Evolutionary conservation across 139 green algal genomes (phyloP).

Genomic region (Closterium sp.): DNA sequence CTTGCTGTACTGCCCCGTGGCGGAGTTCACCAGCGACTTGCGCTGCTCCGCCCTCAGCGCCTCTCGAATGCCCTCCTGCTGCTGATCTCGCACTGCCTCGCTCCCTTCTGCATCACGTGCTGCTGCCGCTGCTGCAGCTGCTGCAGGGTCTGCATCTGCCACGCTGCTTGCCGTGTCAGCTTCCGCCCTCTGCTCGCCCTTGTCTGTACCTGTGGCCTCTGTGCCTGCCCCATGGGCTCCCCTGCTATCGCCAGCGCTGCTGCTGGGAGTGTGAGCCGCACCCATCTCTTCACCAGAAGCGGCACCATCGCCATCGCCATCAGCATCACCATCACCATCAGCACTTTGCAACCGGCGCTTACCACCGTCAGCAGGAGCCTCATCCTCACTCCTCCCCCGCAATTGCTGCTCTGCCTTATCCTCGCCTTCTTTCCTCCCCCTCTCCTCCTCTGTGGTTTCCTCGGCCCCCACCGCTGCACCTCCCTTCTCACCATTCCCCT

Average conservation of each 20-base stretch:
- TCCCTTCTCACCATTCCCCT: neutral
- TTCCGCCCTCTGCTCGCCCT: no score
- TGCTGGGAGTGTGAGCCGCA: no score
- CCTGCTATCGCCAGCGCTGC: no score
- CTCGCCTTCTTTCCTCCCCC: neutral
- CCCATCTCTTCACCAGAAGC: no score
- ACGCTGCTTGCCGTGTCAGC: no score
- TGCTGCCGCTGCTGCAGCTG: no score
- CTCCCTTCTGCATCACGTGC: neutral
- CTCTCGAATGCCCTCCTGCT: neutral
- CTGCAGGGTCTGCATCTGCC: no score
- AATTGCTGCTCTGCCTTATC: neutral
- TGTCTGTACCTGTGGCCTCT: no score
- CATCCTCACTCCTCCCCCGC: neutral
- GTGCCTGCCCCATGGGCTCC: no score
- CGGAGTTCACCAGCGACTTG: neutral
- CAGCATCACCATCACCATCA: neutral
- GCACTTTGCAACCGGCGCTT: neutral
- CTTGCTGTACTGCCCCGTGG: neutral
- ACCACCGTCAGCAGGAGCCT: neutral
- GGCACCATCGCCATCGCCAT: neutral
- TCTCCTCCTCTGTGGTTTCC: neutral
- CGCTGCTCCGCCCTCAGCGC: neutral
- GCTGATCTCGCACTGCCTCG: neutral
- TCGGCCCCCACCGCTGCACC: no score